Base-by-base conservation (phyloP, 139 green algal genomes). In the Chlamydomonas sp. region DNA sequence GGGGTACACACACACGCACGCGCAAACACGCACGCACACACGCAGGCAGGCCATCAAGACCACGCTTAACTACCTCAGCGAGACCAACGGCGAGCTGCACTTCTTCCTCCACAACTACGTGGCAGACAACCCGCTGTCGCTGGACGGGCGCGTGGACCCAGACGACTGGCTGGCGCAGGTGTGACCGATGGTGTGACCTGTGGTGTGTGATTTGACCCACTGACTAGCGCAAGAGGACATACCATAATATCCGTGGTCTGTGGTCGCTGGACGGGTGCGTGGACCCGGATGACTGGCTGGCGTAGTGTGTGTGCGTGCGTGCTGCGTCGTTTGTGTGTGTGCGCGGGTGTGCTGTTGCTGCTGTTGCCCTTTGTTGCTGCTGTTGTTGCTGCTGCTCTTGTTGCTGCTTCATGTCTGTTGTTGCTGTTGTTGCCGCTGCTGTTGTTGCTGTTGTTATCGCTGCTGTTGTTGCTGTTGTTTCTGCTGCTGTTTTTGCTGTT, bases 1-100 rank as follows among this genome's bases (percentile, higher is more conserved):
- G 39, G 39, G 13, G 39, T 50, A 13, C 39, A 50, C 39, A 8
- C 39, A 50, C 10, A n/a, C 13, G 39, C 8, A 8, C 13, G 39
- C 39, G 13, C 39, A 13, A 50, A 50, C 39, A 13, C 39, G 39
- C 13, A n/a, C 39, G 39, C 10, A 13, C 10, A n/a, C 8, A 50
- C 31, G 50, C 50, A 61, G 50, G 1, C 38, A 71, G 35, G 63
- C 71, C 8, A 28, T 77, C 37, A 77, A 69, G 36, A 72, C 54
- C 30, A 49, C 50, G 0, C 62, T 82, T 16, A 78, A 82, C 62
- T 82, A 78, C 63, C 71, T 82, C 5, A 74, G 54, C 1, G 76
- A 82, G 43, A 82, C 76, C 50, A 82, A 82, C 37, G 76, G 76
- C n/a, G 60, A 75, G 60, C 71, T 78, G 35, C 76, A 82, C 58